Base-by-base conservation (phyloP, 2,329 filamentous ascomycete genomes). In the Magnaporthiopsis incrustans region DNA sequence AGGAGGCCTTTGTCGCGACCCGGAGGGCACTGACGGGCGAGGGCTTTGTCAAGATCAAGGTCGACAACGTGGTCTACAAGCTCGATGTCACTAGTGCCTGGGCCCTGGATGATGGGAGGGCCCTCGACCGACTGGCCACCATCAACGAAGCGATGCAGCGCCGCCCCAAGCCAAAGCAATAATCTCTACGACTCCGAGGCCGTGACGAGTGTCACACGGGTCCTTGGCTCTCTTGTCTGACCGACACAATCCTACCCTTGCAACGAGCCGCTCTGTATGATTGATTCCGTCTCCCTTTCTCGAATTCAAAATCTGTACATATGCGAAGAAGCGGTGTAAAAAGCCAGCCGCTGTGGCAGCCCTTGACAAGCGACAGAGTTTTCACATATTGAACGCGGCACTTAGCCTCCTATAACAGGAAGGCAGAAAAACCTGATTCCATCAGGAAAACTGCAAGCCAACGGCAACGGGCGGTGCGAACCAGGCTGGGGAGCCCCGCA, bases 21-120 rank as follows among this genome's bases (percentile, higher is more conserved):
- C 77, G 76, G 65, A 77, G 82, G 60, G 79, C 82, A 1, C 78
- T 85, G 71, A 82, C 81, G 22, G 79, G 84, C 63, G 82, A 84
- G 64, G 85, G 85, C 0, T 87, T 85, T 66, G 77, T 80, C 56
- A 76, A 77, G 64, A 75, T 88, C 61, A 73, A 71, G 62, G 74
- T 85, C 18, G 75, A 81, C 14, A 79, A 77, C 25, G 73, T 74
- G 63, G 18, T 58, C 25, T 86, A 84, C 71, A 87, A 86, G 75
- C 72, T 88, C 27, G 85, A 88, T 68, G 77, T 86, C 22, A 77
- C 77, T 3, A 79, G 79, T 56, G 85, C 83, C 1, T 86, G 83
- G 76, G 82, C 82, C 27, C 77, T 87, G 61, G 85, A 88, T 57
- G 77, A 81, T 4, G 87, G 87, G 58, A 78, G 77, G 64, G 83